These are phyloP conservation scores for Alternaria dauci DNA, from an alignment of 2,329 filamentous ascomycete genomes.

Conservation along the genomic window DNA sequence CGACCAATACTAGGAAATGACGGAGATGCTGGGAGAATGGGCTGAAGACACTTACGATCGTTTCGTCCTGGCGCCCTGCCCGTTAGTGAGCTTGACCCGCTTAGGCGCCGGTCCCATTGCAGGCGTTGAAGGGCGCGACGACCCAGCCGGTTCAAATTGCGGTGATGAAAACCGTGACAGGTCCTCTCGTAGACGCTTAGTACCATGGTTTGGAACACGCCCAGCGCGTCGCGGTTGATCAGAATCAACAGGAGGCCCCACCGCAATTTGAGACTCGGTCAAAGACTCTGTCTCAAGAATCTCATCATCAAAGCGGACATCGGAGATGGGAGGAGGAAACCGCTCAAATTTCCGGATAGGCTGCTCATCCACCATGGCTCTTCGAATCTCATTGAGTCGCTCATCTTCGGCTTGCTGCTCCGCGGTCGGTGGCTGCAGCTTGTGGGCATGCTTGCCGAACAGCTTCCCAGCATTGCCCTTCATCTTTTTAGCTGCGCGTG, in stretches of 20 bases:
- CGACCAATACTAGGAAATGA: constrained; percentile 25
- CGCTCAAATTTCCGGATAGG: constrained; percentile 33
- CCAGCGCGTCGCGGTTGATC: constrained; percentile 43
- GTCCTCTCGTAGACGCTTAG: constrained; percentile 46
- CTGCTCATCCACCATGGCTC: constrained; percentile 38
- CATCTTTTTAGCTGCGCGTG: constrained; percentile 44
- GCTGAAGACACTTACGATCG: constrained; percentile 46
- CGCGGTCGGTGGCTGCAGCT: constrained; percentile 38
- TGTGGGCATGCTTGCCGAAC: constrained; percentile 39
- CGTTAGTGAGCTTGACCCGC: constrained; percentile 47
- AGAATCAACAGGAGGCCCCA: constrained; percentile 45
- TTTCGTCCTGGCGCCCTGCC: constrained; percentile 48
- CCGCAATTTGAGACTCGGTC: constrained; percentile 47
- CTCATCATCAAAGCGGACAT: constrained; percentile 49
- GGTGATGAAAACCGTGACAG: constrained; percentile 43
- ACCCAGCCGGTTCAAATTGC: constrained; percentile 40
- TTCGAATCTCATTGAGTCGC: constrained; percentile 34
- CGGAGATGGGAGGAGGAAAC: constrained; percentile 36
- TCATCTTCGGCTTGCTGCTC: constrained; percentile 40
- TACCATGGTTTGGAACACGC: constrained; percentile 35
- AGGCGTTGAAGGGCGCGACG: constrained; percentile 47
- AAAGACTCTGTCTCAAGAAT: constrained; percentile 48
- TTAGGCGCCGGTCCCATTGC: constrained; percentile 41
- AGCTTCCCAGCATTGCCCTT: constrained; percentile 42
- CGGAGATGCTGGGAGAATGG: constrained; percentile 18